phyloP scores from a whole-genome alignment of 805 yeast genomes.

The Debaryomyces tyrocola region DNA sequence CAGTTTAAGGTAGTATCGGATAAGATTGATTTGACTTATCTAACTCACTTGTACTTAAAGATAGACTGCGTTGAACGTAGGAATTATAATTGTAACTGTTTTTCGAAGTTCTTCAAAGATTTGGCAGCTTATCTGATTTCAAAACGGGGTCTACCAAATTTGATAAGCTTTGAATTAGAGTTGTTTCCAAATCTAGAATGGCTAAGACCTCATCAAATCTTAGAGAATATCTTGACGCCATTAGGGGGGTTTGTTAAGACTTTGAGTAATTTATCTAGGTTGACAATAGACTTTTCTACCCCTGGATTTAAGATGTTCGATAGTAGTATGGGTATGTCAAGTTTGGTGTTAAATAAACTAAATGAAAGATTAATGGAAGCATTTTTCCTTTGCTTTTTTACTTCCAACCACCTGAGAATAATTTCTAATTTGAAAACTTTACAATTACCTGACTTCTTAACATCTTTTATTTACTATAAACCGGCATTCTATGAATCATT shows the following conservation, averaged over 20 bases:
- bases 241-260: slow-evolving; percentile 29
- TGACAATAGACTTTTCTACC: slow-evolving; percentile 33
- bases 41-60: slow-evolving; percentile 25
- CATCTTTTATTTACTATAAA: slow-evolving; percentile 36
- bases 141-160: slow-evolving; percentile 30
- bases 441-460: slow-evolving; percentile 35
- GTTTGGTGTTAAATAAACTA: slow-evolving; percentile 26
- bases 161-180: slow-evolving; percentile 28
- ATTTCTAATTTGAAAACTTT: slow-evolving; percentile 20
- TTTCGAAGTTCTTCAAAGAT: slow-evolving; percentile 25
- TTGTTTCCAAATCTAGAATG: slow-evolving; percentile 33
- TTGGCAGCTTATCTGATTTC: slow-evolving; percentile 18
- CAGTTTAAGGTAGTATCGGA: slow-evolving; percentile 17
- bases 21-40: slow-evolving; percentile 23
- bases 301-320: slow-evolving; percentile 40
- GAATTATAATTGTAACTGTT: slow-evolving; percentile 24
- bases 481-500: slow-evolving; percentile 34
- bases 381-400: slow-evolving; percentile 28
- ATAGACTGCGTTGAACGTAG: slow-evolving; percentile 32
- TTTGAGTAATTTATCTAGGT: slow-evolving; percentile 19
- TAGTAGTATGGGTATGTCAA: slow-evolving; percentile 28
- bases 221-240: slow-evolving; percentile 30
- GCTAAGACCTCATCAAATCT: slow-evolving; percentile 34
- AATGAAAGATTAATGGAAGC: slow-evolving; percentile 37
- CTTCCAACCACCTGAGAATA: slow-evolving; percentile 6